Conservation (phyloP, 2,329 filamentous ascomycete genomes). For the Volutella citrinella region DNA sequence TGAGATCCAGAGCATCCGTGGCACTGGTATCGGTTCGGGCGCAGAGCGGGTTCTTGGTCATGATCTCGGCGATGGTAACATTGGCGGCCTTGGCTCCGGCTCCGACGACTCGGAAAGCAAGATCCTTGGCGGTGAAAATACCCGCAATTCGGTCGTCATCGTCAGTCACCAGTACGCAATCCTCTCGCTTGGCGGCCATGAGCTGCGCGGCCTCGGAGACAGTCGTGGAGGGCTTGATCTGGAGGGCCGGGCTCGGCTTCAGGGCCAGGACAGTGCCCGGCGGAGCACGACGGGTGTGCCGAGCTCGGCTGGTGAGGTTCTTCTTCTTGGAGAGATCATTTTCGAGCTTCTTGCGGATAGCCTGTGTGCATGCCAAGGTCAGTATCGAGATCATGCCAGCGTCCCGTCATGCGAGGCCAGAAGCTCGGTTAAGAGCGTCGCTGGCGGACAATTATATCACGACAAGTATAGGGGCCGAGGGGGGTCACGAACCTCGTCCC, state of each 20-base stretch:
- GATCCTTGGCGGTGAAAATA: slow-evolving; percentile 98
- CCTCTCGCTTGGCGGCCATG: slow-evolving; percentile 98
- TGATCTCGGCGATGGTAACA: slow-evolving; percentile 95
- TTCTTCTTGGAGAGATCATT: slow-evolving; percentile 98
- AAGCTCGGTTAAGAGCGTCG: slow-evolving; percentile 1
- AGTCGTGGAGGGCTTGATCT: slow-evolving; percentile 93
- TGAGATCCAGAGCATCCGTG: slow-evolving; percentile 93
- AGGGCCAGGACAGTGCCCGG: slow-evolving; percentile 94
- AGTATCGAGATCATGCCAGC: slow-evolving; percentile 7
- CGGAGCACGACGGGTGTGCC: slow-evolving; percentile 87
- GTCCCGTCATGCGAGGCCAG: not conserved
- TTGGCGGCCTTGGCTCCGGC: slow-evolving; percentile 83
- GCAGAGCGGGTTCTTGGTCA: slow-evolving; percentile 99
- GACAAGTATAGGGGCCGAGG: slow-evolving; percentile 1
- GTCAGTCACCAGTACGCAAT: slow-evolving; percentile 96
- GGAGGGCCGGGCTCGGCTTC: slow-evolving; percentile 90
- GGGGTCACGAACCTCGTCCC: slow-evolving; percentile 79
- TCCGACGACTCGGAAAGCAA: slow-evolving; percentile 95
- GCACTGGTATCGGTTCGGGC: slow-evolving; percentile 97
- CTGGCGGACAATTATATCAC: not conserved
- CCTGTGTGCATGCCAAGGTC: slow-evolving; percentile 51
- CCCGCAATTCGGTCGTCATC: slow-evolving; percentile 97
- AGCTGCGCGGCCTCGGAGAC: slow-evolving; percentile 95
- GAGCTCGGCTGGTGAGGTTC: slow-evolving; percentile 71
- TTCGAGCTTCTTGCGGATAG: slow-evolving; percentile 95